phyloP scores from a whole-genome alignment of 306 rosid genomes.

The Citrullus mucosospermus region DNA sequence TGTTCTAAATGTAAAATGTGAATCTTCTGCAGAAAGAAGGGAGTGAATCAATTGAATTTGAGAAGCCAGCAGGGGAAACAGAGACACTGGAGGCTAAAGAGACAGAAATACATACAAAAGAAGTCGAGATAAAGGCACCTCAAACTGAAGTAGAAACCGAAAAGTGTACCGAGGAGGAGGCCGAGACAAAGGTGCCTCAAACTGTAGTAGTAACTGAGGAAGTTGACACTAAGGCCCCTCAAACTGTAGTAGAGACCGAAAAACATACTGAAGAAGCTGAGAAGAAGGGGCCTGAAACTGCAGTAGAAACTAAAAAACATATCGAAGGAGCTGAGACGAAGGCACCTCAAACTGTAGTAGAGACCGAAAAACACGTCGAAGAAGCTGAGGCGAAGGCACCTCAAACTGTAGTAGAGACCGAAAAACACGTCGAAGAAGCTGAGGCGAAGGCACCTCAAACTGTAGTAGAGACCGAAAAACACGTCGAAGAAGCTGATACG shows the following conservation, averaged over 20 bases:
- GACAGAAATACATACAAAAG: background rate
- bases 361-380: background rate
- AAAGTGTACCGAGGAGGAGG: background rate
- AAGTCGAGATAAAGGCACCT: background rate
- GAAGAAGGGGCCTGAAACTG: background rate
- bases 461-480: too few relatives aligned
- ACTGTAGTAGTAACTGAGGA: background rate
- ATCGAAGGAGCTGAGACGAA: too few relatives aligned
- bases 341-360: background rate
- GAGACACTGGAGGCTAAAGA: background rate
- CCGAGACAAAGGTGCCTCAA: background rate
- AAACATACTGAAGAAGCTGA: background rate
- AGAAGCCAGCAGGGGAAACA: background rate
- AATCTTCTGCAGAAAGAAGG: conserved; percentile 5
- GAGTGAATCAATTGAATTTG: background rate
- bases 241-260: background rate
- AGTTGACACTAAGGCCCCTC: background rate
- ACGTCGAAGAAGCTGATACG: background rate
- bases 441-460: too few relatives aligned
- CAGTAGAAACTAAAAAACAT: background rate
- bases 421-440: too few relatives aligned
- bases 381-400: background rate
- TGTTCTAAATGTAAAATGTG: background rate
- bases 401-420: background rate
- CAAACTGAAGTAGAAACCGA: background rate